Evolutionary conservation across 176 grass and related monocot genomes (phyloP).

Genomic region (Musa beccarii): DNA sequence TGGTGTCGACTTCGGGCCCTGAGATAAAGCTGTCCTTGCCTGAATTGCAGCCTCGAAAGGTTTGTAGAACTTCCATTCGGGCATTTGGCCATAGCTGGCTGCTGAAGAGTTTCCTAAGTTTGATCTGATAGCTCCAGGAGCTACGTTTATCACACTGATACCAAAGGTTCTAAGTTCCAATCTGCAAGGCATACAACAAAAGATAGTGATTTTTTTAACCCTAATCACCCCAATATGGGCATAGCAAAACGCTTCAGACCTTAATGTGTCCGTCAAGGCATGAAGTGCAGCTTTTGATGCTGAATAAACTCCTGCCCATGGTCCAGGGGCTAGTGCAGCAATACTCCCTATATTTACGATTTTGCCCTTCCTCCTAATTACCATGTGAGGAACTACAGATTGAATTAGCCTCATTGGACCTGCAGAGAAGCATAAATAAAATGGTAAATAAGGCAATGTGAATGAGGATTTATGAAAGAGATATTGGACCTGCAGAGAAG

Average conservation of each 20-base stretch:
- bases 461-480: background rate
- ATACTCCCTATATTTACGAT: constrained; percentile 91
- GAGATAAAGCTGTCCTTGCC: constrained; percentile 53
- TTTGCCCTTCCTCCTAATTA: constrained; percentile 58
- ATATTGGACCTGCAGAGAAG: background rate
- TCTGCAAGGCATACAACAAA: constrained; percentile 22
- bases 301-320: constrained; percentile 89
- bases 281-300: constrained; percentile 89
- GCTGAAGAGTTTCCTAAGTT: constrained; percentile 60
- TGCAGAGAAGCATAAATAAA: constrained; percentile 12
- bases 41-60: constrained; percentile 40
- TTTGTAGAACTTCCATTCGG: constrained; percentile 89
- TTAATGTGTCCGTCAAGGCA: constrained; percentile 73
- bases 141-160: constrained; percentile 71
- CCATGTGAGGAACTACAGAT: constrained; percentile 80
- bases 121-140: constrained; percentile 69
- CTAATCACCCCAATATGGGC: background rate
- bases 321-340: constrained; percentile 71
- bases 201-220: background rate
- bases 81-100: constrained; percentile 46
- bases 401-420: constrained; percentile 87
- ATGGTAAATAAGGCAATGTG: background rate
- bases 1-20: constrained; percentile 39
- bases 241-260: constrained; percentile 27
- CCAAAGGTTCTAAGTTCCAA: constrained; percentile 69